A percentile compares a stretch with the other conserved stretches of the same genome.
These are phyloP conservation scores for Didymellaceae sp. DNA, from an alignment of 2,329 filamentous ascomycete genomes.

Conservation along the genomic window DNA sequence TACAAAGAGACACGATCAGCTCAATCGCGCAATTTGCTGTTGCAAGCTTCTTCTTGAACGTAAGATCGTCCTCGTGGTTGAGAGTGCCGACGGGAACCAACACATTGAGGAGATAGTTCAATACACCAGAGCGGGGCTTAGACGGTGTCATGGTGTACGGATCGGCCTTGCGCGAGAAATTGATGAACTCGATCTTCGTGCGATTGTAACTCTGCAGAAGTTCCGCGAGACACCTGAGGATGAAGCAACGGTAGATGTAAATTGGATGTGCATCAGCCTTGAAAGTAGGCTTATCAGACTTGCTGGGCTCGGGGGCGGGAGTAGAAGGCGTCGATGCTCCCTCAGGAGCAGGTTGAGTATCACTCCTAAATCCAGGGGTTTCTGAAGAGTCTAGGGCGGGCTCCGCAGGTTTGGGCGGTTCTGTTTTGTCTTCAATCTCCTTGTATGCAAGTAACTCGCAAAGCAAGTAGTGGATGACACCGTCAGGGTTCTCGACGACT, in stretches of 20 bases:
- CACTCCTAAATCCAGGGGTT: background rate
- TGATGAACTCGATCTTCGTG: slow-evolving; percentile 98
- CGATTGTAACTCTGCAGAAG: slow-evolving; percentile 90
- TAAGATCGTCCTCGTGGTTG: slow-evolving; percentile 75
- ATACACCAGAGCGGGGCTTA: slow-evolving; percentile 87
- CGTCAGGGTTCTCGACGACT: slow-evolving; percentile 88
- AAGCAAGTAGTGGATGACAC: slow-evolving; percentile 92
- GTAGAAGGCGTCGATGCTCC: slow-evolving; percentile 17
- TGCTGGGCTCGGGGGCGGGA: slow-evolving; percentile 24
- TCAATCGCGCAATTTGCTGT: slow-evolving; percentile 87
- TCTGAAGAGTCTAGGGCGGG: slow-evolving; percentile 43
- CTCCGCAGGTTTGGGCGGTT: slow-evolving; percentile 52
- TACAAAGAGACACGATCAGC: slow-evolving; percentile 83
- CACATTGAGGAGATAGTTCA: slow-evolving; percentile 91
- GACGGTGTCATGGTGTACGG: slow-evolving; percentile 85
- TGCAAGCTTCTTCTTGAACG: slow-evolving; percentile 81
- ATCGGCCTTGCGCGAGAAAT: slow-evolving; percentile 92
- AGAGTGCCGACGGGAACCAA: slow-evolving; percentile 71
- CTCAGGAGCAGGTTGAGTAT: slow-evolving; percentile 15
- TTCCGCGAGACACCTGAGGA: slow-evolving; percentile 90
- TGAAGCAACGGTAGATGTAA: slow-evolving; percentile 94
- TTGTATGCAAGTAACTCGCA: slow-evolving; percentile 91
- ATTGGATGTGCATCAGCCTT: slow-evolving; percentile 93
- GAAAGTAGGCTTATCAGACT: slow-evolving; percentile 75
- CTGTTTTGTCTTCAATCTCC: slow-evolving; percentile 87